Conservation (phyloP, 169 alveolate genomes). For the Hammondia hammondi region DNA sequence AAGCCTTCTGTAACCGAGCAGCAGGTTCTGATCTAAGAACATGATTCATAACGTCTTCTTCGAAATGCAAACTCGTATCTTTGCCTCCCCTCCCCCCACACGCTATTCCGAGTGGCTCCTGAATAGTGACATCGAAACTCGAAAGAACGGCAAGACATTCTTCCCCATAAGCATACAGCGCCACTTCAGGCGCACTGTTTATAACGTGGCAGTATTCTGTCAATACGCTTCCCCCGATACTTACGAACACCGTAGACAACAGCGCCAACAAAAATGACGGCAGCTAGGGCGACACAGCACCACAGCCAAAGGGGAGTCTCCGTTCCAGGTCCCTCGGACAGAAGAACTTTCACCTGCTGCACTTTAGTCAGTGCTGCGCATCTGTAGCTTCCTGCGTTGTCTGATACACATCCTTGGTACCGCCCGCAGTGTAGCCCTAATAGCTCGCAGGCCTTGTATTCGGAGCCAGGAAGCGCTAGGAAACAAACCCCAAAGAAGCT, state of each 20-base stretch:
- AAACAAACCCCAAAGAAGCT: too few relatives aligned
- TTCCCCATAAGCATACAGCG: too few relatives aligned
- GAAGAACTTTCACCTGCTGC: conserved; percentile 45
- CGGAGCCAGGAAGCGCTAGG: conserved; percentile 57
- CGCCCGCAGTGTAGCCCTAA: conserved; percentile 48
- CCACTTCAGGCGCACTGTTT: too few relatives aligned
- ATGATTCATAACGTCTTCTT: too few relatives aligned
- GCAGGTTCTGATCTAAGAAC: too few relatives aligned
- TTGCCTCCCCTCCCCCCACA: too few relatives aligned
- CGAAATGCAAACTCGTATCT: too few relatives aligned
- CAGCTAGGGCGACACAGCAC: conserved; percentile 33
- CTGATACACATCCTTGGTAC: conserved; percentile 42
- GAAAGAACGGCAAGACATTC: too few relatives aligned
- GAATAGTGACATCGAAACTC: too few relatives aligned
- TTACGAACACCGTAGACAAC: background rate
- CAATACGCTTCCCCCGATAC: background rate
- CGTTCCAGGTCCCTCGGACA: conserved; percentile 39
- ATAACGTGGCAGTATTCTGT: too few relatives aligned
- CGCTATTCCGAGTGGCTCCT: too few relatives aligned
- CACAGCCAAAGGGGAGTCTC: conserved; percentile 63
- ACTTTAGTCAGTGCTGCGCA: conserved; percentile 39
- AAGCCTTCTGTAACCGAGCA: too few relatives aligned
- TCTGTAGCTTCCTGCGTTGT: conserved; percentile 47
- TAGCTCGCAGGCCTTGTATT: conserved; percentile 44
- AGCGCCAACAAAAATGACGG: background rate